Conservation (phyloP, 2,329 filamentous ascomycete species). For the Diaporthe sp. region DNA sequence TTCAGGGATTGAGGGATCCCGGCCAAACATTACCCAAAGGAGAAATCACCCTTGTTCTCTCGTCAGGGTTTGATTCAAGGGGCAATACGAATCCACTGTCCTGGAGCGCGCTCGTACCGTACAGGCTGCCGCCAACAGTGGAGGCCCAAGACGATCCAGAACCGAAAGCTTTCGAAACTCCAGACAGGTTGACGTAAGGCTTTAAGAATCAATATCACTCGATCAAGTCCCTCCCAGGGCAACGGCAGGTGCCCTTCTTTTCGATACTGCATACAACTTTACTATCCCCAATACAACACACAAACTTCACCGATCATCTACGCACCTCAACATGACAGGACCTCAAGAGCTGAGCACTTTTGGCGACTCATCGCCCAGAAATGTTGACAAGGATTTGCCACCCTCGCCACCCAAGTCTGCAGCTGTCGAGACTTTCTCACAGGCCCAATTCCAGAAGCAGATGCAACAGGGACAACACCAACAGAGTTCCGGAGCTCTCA, state of each 20-base stretch:
- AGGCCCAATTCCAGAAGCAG: conserved; percentile 32
- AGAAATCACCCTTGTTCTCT: conserved; percentile 5
- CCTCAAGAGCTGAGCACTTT: conserved; percentile 16
- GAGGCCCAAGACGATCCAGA: conserved; percentile 26
- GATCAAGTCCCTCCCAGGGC: not conserved
- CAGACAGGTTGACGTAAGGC: conserved; percentile 33
- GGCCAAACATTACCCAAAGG: conserved; percentile 13
- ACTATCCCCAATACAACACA: not conserved
- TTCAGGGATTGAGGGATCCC: conserved; percentile 31
- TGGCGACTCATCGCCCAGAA: conserved; percentile 21
- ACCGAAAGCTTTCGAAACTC: conserved; percentile 19
- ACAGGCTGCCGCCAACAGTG: conserved; percentile 25
- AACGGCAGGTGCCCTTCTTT: not conserved
- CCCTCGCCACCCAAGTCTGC: conserved; percentile 39
- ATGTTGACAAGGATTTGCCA: conserved; percentile 38
- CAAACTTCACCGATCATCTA: not conserved
- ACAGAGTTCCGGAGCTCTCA: conserved; percentile 54
- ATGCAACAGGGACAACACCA: conserved; percentile 16
- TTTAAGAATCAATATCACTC: conserved; percentile 4
- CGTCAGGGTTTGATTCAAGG: conserved; percentile 31
- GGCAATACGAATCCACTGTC: conserved; percentile 25
- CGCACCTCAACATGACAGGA: conserved; percentile 14
- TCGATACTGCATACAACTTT: not conserved
- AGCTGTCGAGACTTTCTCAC: conserved; percentile 34
- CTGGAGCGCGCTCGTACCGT: conserved; percentile 27